phyloP scores from a whole-genome alignment of 2,329 filamentous ascomycete genomes.

The Aspergillus hortae region DNA sequence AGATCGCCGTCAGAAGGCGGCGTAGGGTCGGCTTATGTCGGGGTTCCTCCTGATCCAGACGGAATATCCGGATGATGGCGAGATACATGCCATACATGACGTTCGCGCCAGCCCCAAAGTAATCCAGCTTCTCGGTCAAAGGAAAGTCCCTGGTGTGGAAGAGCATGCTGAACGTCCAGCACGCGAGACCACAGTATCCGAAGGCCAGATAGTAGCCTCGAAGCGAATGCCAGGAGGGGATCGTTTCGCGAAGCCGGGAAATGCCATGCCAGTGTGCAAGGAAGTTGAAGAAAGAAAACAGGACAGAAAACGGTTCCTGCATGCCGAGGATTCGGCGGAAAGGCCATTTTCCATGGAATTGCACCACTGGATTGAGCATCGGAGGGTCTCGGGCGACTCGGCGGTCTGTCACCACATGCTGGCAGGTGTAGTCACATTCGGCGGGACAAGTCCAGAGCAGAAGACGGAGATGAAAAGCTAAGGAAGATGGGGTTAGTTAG shows the following conservation, averaged over 20 bases:
- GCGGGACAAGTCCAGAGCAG: conserved; percentile 88
- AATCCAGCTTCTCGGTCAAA: conserved; percentile 89
- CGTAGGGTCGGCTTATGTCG: conserved; percentile 54
- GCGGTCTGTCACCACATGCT: conserved; percentile 78
- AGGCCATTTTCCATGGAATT: conserved; percentile 99
- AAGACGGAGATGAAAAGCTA: conserved; percentile 79
- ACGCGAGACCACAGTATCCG: conserved; percentile 73
- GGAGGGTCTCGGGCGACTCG: conserved; percentile 64
- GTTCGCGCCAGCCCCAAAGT: conserved; percentile 86
- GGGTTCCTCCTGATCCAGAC: conserved; percentile 62
- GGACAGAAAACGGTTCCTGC: conserved; percentile 89
- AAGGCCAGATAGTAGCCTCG: conserved; percentile 77
- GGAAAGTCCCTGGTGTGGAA: conserved; percentile 89
- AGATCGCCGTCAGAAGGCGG: conserved; percentile 71
- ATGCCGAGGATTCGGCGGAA: conserved; percentile 87
- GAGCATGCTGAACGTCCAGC: conserved; percentile 84
- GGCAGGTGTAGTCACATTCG: conserved; percentile 98
- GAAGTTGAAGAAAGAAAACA: conserved; percentile 91
- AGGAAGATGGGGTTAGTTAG: conserved; percentile 4
- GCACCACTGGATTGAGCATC: conserved; percentile 67
- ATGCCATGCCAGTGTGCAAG: conserved; percentile 79
- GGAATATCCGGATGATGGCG: conserved; percentile 74
- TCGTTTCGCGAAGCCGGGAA: conserved; percentile 61
- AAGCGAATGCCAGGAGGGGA: conserved; percentile 72
- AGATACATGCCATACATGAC: conserved; percentile 92